Base-by-base conservation (phyloP, 495 filamentous ascomycete genomes). In the Hypoxylon fragiforme region DNA sequence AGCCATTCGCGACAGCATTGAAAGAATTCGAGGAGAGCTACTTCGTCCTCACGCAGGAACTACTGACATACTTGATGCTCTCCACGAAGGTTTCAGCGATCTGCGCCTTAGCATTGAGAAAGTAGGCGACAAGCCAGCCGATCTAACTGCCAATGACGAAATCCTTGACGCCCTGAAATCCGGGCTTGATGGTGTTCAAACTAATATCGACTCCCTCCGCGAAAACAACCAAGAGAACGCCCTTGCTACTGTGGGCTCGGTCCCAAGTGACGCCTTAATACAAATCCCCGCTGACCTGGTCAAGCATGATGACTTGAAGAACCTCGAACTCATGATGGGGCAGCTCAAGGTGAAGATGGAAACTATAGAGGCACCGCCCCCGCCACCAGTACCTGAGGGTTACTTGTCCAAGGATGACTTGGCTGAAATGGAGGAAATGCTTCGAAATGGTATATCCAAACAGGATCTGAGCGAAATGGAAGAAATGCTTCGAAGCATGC, bases 271-370 rank as follows among this genome's bases (percentile, higher is more conserved):
- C 4, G 67, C 69, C 1, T 41, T 75, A 3, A 59, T 75, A 6
- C 65, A n/a, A n/a, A n/a, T n/a, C n/a, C n/a, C 70, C 0, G 50
- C 63, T 6, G 74, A 80, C 16, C 70, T 73, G 22, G 56, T 83
- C 21, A 82, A 83, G 44, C 77, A 78, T 7, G 81, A 84, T 49
- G 89, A 92, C 47, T 85, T 96, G 40, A 90, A 92, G 62, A 86
- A 87, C 40, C 80, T 97, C 12, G 91, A 95, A 59, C 72, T 81
- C 26, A 74, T 96, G 47, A 89, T 96, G 50, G 85, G 85, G 44
- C 84, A 95, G 64, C 77, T 97, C 1, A 82, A 87, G 39, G 81
- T 82, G 62, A 96, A 95, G 71, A 81, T 97, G 30, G 90, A 95
- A 51, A 78, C 87, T 3, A 82, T 95, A 44, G 86, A 94, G 52